Conservation (phyloP, 2,329 filamentous ascomycete species). For the Diaporthe longicolla region DNA sequence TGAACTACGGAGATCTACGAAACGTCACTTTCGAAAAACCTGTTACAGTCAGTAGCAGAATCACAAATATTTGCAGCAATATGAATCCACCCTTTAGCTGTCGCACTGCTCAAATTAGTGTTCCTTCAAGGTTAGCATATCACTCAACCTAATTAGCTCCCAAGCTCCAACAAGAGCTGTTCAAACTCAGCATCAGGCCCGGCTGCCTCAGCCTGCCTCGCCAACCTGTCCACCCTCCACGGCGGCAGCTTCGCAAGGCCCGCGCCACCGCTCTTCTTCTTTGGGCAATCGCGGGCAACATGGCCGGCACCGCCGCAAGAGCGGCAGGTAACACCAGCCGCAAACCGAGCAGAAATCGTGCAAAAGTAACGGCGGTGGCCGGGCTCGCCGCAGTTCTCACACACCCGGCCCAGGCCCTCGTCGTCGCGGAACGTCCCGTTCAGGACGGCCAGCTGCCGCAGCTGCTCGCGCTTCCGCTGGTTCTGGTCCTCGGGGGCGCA, state of each 20-base stretch:
- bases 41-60: not conserved
- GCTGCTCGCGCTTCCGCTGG: slow-evolving; percentile 83
- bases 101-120: not conserved
- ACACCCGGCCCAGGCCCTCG: slow-evolving; percentile 57
- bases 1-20: not conserved
- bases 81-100: too few species aligned
- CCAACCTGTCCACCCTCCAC: slow-evolving; percentile 4
- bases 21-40: not conserved
- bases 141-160: not conserved
- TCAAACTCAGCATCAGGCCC: slow-evolving; percentile 15
- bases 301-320: not conserved
- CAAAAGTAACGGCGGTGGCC: slow-evolving; percentile 19
- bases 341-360: not conserved
- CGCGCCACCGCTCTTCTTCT: not conserved
- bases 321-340: not conserved
- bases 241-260: not conserved
- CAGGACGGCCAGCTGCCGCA: slow-evolving; percentile 82
- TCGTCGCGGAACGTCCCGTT: slow-evolving; percentile 88
- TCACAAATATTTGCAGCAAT: not conserved
- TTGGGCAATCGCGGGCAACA: slow-evolving; percentile 15
- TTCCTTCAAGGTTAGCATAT: slow-evolving; percentile 1
- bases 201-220: not conserved
- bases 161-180: slow-evolving; percentile 27
- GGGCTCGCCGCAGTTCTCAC: not conserved
- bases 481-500: slow-evolving; percentile 85